Conservation (phyloP, 805 yeast genomes). For the Pichia cephalocereana region DNA sequence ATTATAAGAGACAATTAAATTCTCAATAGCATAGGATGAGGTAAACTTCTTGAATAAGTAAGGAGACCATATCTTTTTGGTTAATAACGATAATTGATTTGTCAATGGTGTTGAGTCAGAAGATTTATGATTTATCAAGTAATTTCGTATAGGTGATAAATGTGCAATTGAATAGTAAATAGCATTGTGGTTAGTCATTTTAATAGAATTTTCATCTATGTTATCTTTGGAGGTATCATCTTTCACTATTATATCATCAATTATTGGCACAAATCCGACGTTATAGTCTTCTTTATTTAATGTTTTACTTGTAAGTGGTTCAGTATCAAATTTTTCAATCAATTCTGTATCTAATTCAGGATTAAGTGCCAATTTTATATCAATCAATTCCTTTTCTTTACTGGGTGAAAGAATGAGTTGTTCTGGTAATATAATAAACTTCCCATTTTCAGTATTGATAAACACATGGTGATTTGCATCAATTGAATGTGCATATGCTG, state of each 20-base stretch:
- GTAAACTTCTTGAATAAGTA: conserved; percentile 50
- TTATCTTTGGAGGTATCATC: background rate
- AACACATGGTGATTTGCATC: conserved; percentile 55
- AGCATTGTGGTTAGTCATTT: conserved; percentile 30
- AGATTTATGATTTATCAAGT: conserved; percentile 25
- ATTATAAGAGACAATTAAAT: conserved; percentile 30
- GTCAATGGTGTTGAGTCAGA: conserved; percentile 22
- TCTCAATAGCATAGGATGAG: conserved; percentile 59
- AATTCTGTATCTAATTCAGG: conserved; percentile 38
- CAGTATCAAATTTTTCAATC: conserved; percentile 24
- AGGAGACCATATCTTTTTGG: conserved; percentile 58
- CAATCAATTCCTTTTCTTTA: conserved; percentile 32
- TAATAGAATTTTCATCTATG: background rate
- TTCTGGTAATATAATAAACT: conserved; percentile 57
- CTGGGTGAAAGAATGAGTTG: conserved; percentile 31
- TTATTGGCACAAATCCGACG: conserved; percentile 62
- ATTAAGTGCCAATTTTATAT: conserved; percentile 41
- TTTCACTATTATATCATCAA: conserved; percentile 34
- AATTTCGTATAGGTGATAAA: conserved; percentile 39
- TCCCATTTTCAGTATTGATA: conserved; percentile 42
- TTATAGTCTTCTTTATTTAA: conserved; percentile 36
- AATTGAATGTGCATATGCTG: conserved; percentile 60
- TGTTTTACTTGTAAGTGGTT: conserved; percentile 27
- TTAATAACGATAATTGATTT: conserved; percentile 34
- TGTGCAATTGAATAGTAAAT: conserved; percentile 50